Conservation (phyloP, 2,329 filamentous ascomycete genomes). For the Neonectria hederae region DNA sequence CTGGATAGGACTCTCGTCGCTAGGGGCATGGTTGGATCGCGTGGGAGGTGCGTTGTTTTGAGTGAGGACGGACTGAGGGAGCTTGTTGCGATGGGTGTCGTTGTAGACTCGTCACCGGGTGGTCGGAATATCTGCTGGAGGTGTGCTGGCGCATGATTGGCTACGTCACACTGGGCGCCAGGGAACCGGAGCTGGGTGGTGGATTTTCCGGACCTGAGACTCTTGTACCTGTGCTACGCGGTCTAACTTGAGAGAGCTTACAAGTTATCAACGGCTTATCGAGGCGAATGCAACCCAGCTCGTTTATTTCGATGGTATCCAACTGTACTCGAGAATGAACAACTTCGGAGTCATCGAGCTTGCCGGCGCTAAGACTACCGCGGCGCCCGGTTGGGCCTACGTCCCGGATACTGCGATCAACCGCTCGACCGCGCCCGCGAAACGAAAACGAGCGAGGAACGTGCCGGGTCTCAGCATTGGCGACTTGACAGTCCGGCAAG, state of each 20-base stretch:
- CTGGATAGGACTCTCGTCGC: slow-evolving; percentile 57
- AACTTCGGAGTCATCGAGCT: slow-evolving; percentile 86
- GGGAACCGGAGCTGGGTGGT: slow-evolving; percentile 27
- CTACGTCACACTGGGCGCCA: slow-evolving; percentile 29
- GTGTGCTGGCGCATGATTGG: slow-evolving; percentile 40
- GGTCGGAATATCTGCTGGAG: slow-evolving; percentile 41
- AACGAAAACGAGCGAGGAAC: slow-evolving; percentile 77
- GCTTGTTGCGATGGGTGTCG: slow-evolving; percentile 34
- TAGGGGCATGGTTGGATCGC: slow-evolving; percentile 50
- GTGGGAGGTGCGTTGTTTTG: slow-evolving; percentile 31
- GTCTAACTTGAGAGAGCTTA: not conserved
- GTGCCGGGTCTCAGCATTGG: slow-evolving; percentile 61
- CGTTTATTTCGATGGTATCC: slow-evolving; percentile 11
- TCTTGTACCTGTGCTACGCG: not conserved
- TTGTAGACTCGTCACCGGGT: slow-evolving; percentile 35
- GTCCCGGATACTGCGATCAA: slow-evolving; percentile 78
- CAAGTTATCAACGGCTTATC: not conserved
- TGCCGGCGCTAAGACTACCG: slow-evolving; percentile 72
- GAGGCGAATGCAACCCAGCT: not conserved
- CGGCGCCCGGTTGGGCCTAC: slow-evolving; percentile 91
- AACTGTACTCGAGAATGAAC: slow-evolving; percentile 57
- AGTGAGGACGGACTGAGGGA: slow-evolving; percentile 16
- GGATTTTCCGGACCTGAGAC: slow-evolving; percentile 32
- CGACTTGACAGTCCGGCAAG: slow-evolving; percentile 82
- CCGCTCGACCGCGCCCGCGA: slow-evolving; percentile 63